A percentile compares a stretch with the other conserved stretches of the same genome.
These are phyloP conservation scores for Russula griseocarnosa DNA, from an alignment of 768 basidiomycete species.

Conservation along the genomic window DNA sequence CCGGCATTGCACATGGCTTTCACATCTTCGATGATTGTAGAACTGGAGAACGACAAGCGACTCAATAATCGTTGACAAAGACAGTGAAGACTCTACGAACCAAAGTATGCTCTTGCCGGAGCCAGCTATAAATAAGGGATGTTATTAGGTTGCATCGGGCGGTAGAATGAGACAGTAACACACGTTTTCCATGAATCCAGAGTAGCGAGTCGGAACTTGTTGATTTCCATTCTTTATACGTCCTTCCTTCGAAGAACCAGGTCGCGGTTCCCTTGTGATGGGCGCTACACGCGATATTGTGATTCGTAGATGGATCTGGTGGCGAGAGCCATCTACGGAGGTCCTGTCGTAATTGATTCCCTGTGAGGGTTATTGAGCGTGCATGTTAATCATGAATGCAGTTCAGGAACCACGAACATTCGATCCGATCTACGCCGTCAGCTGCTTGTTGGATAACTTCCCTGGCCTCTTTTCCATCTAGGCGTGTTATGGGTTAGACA, in stretches of 20 bases:
- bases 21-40: constrained; percentile 2
- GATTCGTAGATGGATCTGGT: constrained; percentile 6
- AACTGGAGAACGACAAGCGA: neutral
- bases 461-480: no score
- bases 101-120: constrained; percentile 16
- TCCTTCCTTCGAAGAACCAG: constrained; percentile 4
- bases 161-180: neutral
- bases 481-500: no score
- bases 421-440: no score
- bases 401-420: neutral
- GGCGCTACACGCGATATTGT: neutral
- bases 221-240: constrained; percentile 1
- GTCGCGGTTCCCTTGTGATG: neutral
- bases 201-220: neutral
- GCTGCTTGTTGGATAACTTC: no score
- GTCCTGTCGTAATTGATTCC: neutral
- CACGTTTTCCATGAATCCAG: constrained; percentile 15
- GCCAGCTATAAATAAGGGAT: neutral
- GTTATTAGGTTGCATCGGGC: neutral
- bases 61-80: neutral
- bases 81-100: neutral
- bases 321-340: constrained; percentile 10
- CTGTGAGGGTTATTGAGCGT: neutral
- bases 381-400: neutral
- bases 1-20: neutral